Percentiles rank a stretch among this genome's conserved stretches.
Conservation (phyloP, 495 filamentous ascomycete genomes). For the Penicillium cosmopolitanum region DNA sequence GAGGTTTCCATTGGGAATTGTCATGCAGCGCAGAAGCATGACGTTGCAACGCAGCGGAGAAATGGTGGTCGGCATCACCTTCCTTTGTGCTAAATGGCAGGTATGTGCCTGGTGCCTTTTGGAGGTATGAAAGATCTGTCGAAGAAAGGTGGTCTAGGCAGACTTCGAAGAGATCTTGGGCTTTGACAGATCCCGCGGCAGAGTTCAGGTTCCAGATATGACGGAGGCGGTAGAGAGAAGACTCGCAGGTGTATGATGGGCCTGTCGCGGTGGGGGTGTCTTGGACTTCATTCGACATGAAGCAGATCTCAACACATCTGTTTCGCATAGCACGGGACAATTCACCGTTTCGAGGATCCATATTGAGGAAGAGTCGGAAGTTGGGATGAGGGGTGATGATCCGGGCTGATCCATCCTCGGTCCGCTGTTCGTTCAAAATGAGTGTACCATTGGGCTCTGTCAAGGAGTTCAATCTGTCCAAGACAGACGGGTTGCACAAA, state of each 20-base stretch:
- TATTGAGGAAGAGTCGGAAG: conserved; percentile 92
- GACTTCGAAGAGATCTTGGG: conserved; percentile 37
- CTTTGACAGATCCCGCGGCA: conserved; percentile 18
- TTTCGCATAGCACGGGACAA: conserved; percentile 97
- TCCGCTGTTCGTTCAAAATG: conserved; percentile 89
- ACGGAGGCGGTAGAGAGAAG: conserved; percentile 54
- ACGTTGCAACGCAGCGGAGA: conserved; percentile 34
- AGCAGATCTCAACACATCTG: conserved; percentile 85
- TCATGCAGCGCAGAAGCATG: conserved; percentile 41
- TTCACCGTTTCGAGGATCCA: conserved; percentile 92
- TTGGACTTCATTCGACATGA: conserved; percentile 48
- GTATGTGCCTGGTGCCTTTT: conserved; percentile 36
- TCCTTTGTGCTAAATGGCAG: conserved; percentile 24
- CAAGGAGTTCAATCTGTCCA: conserved; percentile 92
- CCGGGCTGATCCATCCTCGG: conserved; percentile 77
- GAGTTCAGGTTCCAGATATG: conserved; percentile 43
- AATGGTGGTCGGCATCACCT: conserved; percentile 13
- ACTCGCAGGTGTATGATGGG: conserved; percentile 51
- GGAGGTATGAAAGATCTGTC: conserved; percentile 50
- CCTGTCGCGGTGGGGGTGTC: conserved; percentile 23
- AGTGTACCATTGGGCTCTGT: conserved; percentile 88
- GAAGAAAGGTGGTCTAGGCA: conserved; percentile 60
- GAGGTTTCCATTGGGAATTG: conserved; percentile 43
- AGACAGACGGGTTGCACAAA: conserved; percentile 88
- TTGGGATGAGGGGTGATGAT: conserved; percentile 80